A percentile compares a stretch with the other conserved stretches of the same genome.
These are phyloP conservation scores for Citrus unshiu DNA, from an alignment of 345 rosid genomes.

Conservation along the genomic window DNA sequence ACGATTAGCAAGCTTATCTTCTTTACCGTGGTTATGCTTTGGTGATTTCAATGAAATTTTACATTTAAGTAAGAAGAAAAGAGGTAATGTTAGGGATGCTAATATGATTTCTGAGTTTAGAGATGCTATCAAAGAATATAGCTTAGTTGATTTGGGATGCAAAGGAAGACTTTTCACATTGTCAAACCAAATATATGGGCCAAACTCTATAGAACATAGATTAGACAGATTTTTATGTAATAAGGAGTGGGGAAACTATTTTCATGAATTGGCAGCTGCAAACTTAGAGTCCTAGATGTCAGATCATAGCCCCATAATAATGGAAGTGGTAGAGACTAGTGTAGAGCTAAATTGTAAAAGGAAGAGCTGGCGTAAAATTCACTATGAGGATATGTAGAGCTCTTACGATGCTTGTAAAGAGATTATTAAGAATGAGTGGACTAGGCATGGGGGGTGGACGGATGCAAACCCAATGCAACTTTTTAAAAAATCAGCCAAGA, in stretches of 20 bases:
- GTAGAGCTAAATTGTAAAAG: background rate
- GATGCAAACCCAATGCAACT: accelerated
- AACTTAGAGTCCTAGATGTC: background rate
- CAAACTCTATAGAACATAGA: too few relatives aligned
- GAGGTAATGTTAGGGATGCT: background rate
- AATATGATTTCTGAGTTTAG: too few relatives aligned
- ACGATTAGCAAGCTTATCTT: background rate
- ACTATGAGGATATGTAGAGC: background rate
- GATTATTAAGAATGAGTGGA: background rate
- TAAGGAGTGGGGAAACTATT: background rate
- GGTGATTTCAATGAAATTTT: background rate
- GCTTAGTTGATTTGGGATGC: background rate
- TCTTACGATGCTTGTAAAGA: background rate
- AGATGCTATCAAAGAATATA: background rate
- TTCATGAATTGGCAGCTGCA: background rate
- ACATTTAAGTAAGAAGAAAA: too few relatives aligned
- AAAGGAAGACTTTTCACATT: background rate
- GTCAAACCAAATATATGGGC: background rate
- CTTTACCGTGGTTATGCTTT: background rate
- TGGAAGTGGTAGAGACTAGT: background rate
- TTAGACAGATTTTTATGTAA: background rate
- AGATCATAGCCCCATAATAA: background rate
- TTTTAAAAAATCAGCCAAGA: background rate
- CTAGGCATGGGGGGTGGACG: background rate
- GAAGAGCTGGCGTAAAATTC: too few relatives aligned